phyloP scores from a whole-genome alignment of 2,329 filamentous ascomycete species.

The Helotiales sp. region DNA sequence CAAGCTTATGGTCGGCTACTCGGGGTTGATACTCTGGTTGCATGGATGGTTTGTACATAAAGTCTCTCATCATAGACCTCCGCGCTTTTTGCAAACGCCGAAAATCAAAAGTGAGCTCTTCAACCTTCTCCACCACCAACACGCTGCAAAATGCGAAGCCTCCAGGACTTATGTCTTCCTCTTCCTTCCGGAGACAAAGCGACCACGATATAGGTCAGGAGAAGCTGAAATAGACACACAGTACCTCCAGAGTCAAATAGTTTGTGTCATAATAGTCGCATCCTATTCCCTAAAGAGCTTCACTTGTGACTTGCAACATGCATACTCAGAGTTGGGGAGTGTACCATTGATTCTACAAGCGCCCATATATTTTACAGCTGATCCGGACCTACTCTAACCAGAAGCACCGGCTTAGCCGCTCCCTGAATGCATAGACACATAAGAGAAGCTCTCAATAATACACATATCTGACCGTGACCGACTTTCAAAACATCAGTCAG shows the following conservation, averaged over 20 bases:
- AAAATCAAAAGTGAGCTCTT: no score
- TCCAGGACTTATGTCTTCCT: no score
- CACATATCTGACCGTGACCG: constrained; percentile 9
- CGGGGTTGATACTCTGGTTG: background rate
- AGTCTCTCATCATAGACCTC: background rate
- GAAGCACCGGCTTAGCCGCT: constrained; percentile 11
- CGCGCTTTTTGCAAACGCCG: background rate
- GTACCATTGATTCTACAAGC: constrained; percentile 26
- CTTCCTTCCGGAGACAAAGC: no score
- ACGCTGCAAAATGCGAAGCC: no score
- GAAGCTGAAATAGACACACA: no score
- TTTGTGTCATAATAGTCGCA: no score
- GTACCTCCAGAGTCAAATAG: no score
- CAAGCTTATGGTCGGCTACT: background rate
- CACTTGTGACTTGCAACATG: no score
- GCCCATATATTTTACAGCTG: constrained; percentile 31
- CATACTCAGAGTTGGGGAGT: constrained; percentile 3
- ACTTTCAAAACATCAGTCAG: constrained; percentile 1
- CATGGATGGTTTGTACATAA: background rate
- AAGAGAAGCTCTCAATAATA: constrained; percentile 28
- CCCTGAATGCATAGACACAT: constrained; percentile 23
- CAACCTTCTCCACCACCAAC: no score
- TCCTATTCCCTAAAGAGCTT: no score
- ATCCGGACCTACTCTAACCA: constrained; percentile 27
- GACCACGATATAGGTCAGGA: no score